Base-by-base conservation (phyloP, 345 rosid genomes). In the Litchi chinensis region DNA sequence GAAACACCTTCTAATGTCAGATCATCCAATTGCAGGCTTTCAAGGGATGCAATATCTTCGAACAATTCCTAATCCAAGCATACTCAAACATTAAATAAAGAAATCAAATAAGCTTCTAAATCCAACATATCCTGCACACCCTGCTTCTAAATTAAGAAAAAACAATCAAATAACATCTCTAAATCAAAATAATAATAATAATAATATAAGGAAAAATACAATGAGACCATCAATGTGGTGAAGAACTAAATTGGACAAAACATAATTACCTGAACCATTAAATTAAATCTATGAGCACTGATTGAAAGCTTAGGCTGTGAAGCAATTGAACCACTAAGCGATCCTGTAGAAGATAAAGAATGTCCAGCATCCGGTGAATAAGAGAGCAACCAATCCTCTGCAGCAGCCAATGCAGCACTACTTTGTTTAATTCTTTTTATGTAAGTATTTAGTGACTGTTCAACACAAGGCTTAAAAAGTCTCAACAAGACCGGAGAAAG, bases 31-130 rank as follows among this genome's bases (percentile, higher is more conserved):
- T 92, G 92, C 68, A 95, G 86, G 73, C 83, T 86, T 84, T 92
- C 94, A 2, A 93, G 89, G 4, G 92, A 92, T 32, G 90, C 97
- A 68, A 90, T 88, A 78, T 95, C 98, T 83, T 95, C 99, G 22
- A 95, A 70, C 80, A 90, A 85, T 73, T 91, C 96, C 99, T 95
- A 74, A 71, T 63, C 59, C 43, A 59, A 40, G 72, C 24, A 41
- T 26, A 39, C 41, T 15, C 63, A 67, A 52, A 5, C 43, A 54
- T 76, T 54, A 54, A n/a, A 21, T 16, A 8, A 52, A 37, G 64
- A 52, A 39, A 41, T 48, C n/a, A 21, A 75, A 41, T 67, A 24
- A 68, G 66, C 18, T 43, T 73, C 24, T 32, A 28, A 16, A 21
- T 48, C 19, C 16, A 54, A n/a, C 28, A 62, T 21, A 67, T 65